Percentiles rank a stretch among this genome's conserved stretches.
Evolutionary conservation across 306 rosid species (phyloP).

Genomic region (Ceratonia siliqua): DNA sequence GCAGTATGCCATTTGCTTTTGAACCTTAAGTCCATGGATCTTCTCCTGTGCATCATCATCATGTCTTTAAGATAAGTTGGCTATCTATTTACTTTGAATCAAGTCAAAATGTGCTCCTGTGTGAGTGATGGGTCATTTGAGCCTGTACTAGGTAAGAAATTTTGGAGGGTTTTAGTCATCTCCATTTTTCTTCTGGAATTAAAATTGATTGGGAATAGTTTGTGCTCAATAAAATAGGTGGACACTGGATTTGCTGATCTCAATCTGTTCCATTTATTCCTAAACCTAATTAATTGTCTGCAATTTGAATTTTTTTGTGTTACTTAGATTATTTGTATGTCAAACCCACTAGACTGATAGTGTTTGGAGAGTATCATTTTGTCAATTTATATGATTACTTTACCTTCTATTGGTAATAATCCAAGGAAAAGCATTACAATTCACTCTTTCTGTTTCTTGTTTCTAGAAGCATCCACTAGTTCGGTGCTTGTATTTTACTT

Average conservation of each 20-base stretch:
- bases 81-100: not conserved
- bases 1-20: not conserved
- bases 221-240: not conserved
- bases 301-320: not conserved
- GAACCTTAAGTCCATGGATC: not conserved
- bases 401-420: not conserved
- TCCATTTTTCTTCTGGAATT: not conserved
- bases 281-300: not conserved
- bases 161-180: not conserved
- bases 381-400: not conserved
- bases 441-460: not conserved
- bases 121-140: not conserved
- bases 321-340: too few relatives aligned
- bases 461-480: not conserved
- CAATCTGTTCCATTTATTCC: too few relatives aligned
- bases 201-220: not conserved
- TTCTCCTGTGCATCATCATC: not conserved
- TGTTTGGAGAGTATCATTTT: not conserved
- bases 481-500: not conserved
- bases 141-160: not conserved
- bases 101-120: not conserved
- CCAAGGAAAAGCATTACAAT: not conserved
- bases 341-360: not conserved
- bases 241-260: not conserved
- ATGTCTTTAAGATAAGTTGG: not conserved